Base-by-base conservation (phyloP, 2,329 filamentous ascomycete genomes). In the Pezicula rhizophila region DNA sequence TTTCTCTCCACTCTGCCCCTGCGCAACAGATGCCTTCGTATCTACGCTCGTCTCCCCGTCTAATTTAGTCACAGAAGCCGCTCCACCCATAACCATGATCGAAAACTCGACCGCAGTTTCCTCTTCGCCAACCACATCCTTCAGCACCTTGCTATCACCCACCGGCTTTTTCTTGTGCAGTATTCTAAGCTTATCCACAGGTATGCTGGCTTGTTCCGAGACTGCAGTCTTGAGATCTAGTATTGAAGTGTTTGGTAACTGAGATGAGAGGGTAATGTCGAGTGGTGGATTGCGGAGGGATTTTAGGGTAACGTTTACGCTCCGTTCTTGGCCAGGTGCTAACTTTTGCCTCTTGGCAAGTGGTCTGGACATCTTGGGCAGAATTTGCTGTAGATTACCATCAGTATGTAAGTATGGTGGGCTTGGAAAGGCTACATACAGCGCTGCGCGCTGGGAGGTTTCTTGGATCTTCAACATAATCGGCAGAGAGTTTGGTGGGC, bases 101-200 rank as follows among this genome's bases (percentile, higher is more conserved):
- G 82, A 82, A 54, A 97, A 84, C 66, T 96, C 90, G 0, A 92
- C 73, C 10, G 70, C 73, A 1, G 58, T 74, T 25, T 70, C 74
- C 40, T 79, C 80, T 3, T 78, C 74, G 0, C 74, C 75, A 1
- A 91, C 57, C 1, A 95, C 64, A 50, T 96, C 91, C 49, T 80
- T 79, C 5, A 96, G 69, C 1, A 86, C 82, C 71, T 92, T 93
- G 57, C 76, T 80, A 61, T 95, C 89, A 0, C 77, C 65, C 0
- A 89, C 79, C 0, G 92, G 92, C 68, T 96, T 95, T 73, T 93
- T 95, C 67, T 87, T 87, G 64, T 85, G 79, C 53, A 99, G 71
- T 8, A 99, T 70, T 71, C 91, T 90, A 64, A 97, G 81, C 74
- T 95, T 96, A 35, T 85, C 80, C n/a, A 80, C 68, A 2, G 82